Percentiles rank a stretch among this genome's conserved stretches.
phyloP scores from a whole-genome alignment of 345 rosid species.

The Eucalyptus sp. region DNA sequence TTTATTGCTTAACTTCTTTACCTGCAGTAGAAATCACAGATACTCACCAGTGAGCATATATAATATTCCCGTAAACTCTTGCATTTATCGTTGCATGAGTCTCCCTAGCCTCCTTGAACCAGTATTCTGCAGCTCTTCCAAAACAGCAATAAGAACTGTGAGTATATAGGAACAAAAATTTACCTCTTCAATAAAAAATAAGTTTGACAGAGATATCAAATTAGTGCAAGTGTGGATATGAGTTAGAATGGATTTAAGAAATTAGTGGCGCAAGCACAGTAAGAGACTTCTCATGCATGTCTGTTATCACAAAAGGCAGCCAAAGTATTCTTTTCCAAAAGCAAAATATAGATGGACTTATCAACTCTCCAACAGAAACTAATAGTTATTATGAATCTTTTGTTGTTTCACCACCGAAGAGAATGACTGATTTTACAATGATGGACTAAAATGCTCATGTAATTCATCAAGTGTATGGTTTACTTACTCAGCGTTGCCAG shows the following conservation, averaged over 20 bases:
- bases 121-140: slow-evolving; percentile 95
- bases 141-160: slow-evolving; percentile 19
- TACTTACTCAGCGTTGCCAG: slow-evolving; percentile 74
- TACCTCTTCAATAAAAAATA: not conserved
- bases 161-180: not conserved
- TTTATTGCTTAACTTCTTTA: not conserved
- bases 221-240: not conserved
- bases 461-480: not conserved
- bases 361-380: not conserved
- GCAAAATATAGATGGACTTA: not conserved
- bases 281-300: not conserved
- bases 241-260: not conserved
- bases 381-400: not conserved
- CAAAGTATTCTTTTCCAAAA: not conserved
- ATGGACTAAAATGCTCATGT: not conserved
- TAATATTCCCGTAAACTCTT: slow-evolving; percentile 82
- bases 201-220: not conserved
- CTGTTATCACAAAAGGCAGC: not conserved
- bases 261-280: not conserved
- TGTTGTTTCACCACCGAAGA: not conserved
- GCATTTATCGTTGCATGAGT: slow-evolving; percentile 50
- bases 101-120: slow-evolving; percentile 81
- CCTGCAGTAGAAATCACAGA: not conserved
- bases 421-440: not conserved
- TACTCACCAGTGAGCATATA: slow-evolving; percentile 81